Base-by-base conservation (phyloP, 257 asterid genomes). In the Nicotiana sylvestris region DNA sequence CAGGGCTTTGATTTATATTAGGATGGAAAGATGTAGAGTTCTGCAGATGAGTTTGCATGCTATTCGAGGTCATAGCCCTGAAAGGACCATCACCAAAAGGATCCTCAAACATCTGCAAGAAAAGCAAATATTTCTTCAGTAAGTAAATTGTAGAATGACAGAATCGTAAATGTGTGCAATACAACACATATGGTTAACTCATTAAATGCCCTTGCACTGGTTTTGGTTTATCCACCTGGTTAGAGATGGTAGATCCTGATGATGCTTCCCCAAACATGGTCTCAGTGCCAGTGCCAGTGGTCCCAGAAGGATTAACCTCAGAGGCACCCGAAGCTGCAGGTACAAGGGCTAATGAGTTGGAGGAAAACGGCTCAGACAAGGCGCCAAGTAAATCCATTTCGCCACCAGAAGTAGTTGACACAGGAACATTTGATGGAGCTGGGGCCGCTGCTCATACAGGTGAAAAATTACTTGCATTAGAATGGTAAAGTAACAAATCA, bases 61-160 rank as follows among this genome's bases (percentile, higher is more conserved):
- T 81, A 55, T 87, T 88, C 3, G 90, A 12, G 21, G 97, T 87
- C 84, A 89, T 32, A 81, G 98, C 99, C 89, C 32, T 90, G 86
- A 96, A 96, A 32, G 98, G 97, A 61, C 95, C 97, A 83, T 94
- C 97, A 51, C 99, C 99, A 83, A 96, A 96, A 25, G 99, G 99
- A 88, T 96, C 98, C 78, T 91, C 96, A 83, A 92, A 93, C 56
- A 91, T 85, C 99, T 96, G 93, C 90, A 89, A 70, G 69, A 58
- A 76, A 82, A 55, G 81, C 66, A 85, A 82, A 57, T 33, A n/a
- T 66, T 76, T 68, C 56, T 51, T 43, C 62, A 66, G 29, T 15
- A 80, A 39, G 70, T 8, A 78, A 25, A 62, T 21, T 30, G 27
- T n/a, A 39, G 56, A 65, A 74, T 37, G 13, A 13, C 4, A 49